Percentiles rank a stretch among this genome's conserved stretches.
Evolutionary conservation across 1,139 yeast species (phyloP).

Genomic region (Kodamaea fungicola): DNA sequence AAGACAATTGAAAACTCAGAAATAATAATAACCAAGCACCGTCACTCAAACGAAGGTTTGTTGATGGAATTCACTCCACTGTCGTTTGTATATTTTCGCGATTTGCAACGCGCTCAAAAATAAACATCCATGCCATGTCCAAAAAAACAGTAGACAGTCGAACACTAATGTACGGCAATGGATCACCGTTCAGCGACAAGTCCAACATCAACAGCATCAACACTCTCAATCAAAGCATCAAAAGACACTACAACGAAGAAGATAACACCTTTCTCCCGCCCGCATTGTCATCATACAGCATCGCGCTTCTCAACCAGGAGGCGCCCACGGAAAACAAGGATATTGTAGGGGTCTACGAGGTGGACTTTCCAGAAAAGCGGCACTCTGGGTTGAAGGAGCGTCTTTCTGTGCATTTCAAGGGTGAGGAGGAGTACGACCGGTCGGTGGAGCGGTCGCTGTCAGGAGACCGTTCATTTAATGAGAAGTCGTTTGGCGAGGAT

Average conservation of each 20-base stretch:
- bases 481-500: neutral
- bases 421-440: conserved; percentile 7
- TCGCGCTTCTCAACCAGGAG: conserved; percentile 26
- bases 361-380: conserved; percentile 29
- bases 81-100: neutral
- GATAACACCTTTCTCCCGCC: conserved; percentile 63
- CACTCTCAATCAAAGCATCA: conserved; percentile 8
- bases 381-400: conserved; percentile 22
- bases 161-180: conserved; percentile 1
- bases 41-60: too few relatives aligned
- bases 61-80: too few relatives aligned
- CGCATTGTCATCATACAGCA: conserved; percentile 56
- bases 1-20: too few relatives aligned
- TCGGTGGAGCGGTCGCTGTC: neutral
- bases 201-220: neutral
- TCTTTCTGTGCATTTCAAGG: conserved; percentile 32
- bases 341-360: conserved; percentile 32
- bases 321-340: conserved; percentile 5
- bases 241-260: conserved; percentile 34
- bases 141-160: neutral
- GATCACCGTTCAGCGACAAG: conserved; percentile 3
- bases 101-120: neutral
- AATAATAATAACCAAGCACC: too few relatives aligned
- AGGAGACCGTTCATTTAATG: conserved; percentile 1
- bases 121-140: neutral